Evolutionary conservation across 768 basidiomycete genomes (phyloP).

Genomic region (Lyophyllum shimeji): DNA sequence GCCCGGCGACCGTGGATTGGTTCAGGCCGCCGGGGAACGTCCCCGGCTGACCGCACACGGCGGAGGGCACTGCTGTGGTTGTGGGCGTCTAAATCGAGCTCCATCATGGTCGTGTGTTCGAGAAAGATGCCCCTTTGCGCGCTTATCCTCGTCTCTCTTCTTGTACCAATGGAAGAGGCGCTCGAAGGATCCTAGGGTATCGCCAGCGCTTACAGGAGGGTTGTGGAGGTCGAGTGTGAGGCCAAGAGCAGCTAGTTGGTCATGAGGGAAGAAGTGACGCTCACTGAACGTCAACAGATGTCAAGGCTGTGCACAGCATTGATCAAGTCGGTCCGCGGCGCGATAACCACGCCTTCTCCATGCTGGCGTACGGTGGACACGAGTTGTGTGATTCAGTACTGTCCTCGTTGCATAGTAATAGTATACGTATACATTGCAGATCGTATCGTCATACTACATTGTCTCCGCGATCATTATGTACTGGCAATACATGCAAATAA

Average conservation of each 20-base stretch:
- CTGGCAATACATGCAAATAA: neutral
- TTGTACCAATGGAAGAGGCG: constrained; percentile 2
- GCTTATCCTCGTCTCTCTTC: neutral
- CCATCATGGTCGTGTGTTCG: constrained; percentile 1
- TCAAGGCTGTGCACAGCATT: neutral
- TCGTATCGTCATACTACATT: no score
- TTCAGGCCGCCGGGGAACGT: constrained; percentile 34
- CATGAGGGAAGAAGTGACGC: neutral
- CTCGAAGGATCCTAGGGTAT: neutral
- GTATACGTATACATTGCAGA: neutral
- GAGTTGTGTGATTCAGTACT: neutral
- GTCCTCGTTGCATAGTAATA: neutral
- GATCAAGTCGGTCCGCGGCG: no score
- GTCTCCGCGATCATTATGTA: neutral
- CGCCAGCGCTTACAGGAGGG: neutral
- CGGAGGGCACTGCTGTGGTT: constrained; percentile 28
- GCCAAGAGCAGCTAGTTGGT: neutral
- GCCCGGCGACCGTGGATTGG: constrained; percentile 12
- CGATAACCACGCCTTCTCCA: neutral
- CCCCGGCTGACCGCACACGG: constrained; percentile 38
- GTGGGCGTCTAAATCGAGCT: constrained; percentile 14
- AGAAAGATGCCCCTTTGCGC: neutral
- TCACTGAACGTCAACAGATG: neutral
- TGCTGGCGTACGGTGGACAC: neutral
- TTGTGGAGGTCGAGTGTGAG: neutral